These are phyloP conservation scores for Exobasidium cylindrosporum DNA, from an alignment of 1,284 basidiomycete genomes.

Conservation along the genomic window DNA sequence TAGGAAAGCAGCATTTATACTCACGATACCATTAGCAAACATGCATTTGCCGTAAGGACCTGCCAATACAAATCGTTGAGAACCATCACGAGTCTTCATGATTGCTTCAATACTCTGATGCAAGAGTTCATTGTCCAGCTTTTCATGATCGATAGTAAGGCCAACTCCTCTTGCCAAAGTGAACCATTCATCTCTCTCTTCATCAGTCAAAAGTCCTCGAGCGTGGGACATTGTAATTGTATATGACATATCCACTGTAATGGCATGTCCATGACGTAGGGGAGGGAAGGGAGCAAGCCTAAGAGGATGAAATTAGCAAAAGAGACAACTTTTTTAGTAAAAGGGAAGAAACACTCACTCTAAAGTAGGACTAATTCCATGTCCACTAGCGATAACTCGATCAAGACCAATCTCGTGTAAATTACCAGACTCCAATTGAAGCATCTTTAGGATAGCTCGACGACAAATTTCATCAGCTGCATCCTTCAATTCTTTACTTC, in stretches of 20 bases:
- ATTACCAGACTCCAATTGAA: conserved; percentile 59
- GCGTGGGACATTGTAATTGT: conserved; percentile 58
- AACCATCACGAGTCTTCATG: conserved; percentile 58
- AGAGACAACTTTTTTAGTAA: conserved; percentile 16
- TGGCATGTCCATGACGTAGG: conserved; percentile 57
- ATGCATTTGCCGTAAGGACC: conserved; percentile 57
- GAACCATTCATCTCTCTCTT: conserved; percentile 58
- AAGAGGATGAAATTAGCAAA: neutral
- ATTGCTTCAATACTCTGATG: conserved; percentile 57
- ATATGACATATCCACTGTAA: conserved; percentile 59
- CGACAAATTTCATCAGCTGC: conserved; percentile 57
- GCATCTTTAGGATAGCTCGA: conserved; percentile 58
- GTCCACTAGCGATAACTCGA: conserved; percentile 59
- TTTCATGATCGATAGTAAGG: conserved; percentile 58
- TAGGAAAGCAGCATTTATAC: conserved; percentile 2
- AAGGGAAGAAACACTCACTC: conserved; percentile 45
- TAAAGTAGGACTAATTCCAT: conserved; percentile 58
- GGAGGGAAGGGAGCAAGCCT: conserved; percentile 44
- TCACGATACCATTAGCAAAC: conserved; percentile 58
- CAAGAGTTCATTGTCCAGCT: conserved; percentile 56
- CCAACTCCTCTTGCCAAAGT: conserved; percentile 56
- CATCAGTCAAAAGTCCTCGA: conserved; percentile 56
- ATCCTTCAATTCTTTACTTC: conserved; percentile 54
- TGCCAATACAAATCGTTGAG: conserved; percentile 59
- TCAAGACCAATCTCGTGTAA: conserved; percentile 60